Evolutionary conservation across 140 eudicot species (phyloP).

Genomic region (Anethum foeniculum): DNA sequence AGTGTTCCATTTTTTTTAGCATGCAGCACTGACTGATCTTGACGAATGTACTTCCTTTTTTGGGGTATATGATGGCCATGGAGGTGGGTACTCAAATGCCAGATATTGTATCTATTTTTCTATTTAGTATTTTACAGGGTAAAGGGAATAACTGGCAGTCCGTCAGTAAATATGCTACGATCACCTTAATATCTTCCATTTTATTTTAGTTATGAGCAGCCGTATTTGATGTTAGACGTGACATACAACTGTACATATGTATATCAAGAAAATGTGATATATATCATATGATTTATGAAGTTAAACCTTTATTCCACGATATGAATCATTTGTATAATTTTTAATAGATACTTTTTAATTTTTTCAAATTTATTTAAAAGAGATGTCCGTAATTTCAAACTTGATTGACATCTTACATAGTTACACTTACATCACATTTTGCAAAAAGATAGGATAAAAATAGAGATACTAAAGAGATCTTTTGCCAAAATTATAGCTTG

Average conservation of each 20-base stretch:
- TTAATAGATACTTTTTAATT: not conserved
- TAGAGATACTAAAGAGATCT: not conserved
- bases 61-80: constrained; percentile 97
- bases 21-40: constrained; percentile 79
- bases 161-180: not conserved
- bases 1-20: constrained; percentile 34
- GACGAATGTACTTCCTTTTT: constrained; percentile 82
- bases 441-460: not conserved
- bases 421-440: not conserved
- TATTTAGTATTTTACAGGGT: not conserved
- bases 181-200: not conserved
- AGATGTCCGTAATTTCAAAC: not conserved
- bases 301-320: not conserved
- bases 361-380: not conserved
- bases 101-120: not conserved
- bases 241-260: not conserved
- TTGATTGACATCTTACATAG: not conserved
- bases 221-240: not conserved
- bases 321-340: not conserved
- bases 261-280: not conserved
- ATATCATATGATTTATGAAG: not conserved
- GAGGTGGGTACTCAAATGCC: constrained; percentile 44
- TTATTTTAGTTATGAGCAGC: not conserved
- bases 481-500: not conserved
- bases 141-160: not conserved